Base-by-base conservation (phyloP, 2,329 filamentous ascomycete genomes). In the Thyridium curvatum region DNA sequence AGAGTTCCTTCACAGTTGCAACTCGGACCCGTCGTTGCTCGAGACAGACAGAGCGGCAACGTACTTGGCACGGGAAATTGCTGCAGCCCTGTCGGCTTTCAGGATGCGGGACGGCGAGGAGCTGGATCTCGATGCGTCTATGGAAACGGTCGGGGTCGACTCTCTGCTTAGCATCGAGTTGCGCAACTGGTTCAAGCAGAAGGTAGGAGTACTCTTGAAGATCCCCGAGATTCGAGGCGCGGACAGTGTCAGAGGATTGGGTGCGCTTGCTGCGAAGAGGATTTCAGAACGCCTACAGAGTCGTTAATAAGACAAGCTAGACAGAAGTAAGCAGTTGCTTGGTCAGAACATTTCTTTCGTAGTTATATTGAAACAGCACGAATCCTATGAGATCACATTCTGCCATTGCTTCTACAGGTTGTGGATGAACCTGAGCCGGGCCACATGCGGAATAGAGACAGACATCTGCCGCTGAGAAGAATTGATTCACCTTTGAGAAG, bases 111-210 rank as follows among this genome's bases (percentile, higher is more conserved):
- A 34, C 21, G 35, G 39, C 10, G 35, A 41, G 9, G 42, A 46
- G 3, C 9, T 42, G 8, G 17, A 47, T n/a, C n/a, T 26, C 13
- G 16, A 14, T 6, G 37, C 29, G 18, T 21, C 39, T 7, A 21
- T 55, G 32, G 34, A 34, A 3, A 39, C 46, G 8, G 16, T 57
- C 1, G 55, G 57, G 1, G 18, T 59, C 10, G 57, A 60, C 37
- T 51, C 46, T 1, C 31, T 61, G 13, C 43, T 56, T 4, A 51
- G 43, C 1, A 47, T 58, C 26, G 55, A 59, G 42, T 32, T 60
- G 35, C 38, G 52, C 1, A 41, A 30, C 8, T 57, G 55, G 55
- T 51, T 47, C 46, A 51, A 43, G 29, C 43, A 46, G 39, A 43
- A 37, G 12, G 49, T 57, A 15, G 50, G 50, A 6, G 16, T 43